phyloP scores from a whole-genome alignment of 768 basidiomycete genomes.

The Russula compacta region DNA sequence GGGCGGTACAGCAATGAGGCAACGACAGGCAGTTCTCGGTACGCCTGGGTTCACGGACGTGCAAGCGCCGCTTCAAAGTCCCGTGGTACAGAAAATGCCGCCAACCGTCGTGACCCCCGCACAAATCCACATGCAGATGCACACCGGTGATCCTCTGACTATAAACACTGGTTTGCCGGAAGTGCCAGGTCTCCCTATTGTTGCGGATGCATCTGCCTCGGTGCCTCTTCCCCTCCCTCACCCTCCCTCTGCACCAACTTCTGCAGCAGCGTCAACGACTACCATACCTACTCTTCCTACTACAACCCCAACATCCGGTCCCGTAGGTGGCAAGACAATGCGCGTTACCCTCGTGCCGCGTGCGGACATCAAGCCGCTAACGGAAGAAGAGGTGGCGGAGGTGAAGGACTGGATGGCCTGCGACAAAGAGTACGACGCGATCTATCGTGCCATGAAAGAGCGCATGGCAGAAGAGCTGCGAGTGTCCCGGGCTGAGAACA shows the following conservation, averaged over 20 bases:
- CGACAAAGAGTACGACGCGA: conserved; percentile 50
- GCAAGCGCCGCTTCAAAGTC: conserved; percentile 16
- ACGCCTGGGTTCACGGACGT: conserved; percentile 21
- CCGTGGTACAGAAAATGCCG: conserved; percentile 5
- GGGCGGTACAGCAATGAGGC: conserved; percentile 17
- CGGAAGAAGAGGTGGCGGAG: conserved; percentile 39
- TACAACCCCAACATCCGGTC: conserved; percentile 32
- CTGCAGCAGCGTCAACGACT: conserved; percentile 20
- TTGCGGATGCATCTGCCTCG: conserved; percentile 14
- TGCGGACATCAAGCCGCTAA: conserved; percentile 40
- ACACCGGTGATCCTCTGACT: conserved; percentile 1
- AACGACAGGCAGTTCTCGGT: conserved; percentile 20
- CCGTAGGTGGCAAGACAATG: conserved; percentile 49
- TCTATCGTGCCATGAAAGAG: conserved; percentile 40
- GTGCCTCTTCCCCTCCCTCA: conserved; percentile 15
- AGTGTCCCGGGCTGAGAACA: conserved; percentile 34
- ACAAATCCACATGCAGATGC: conserved; percentile 14
- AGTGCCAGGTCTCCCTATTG: conserved; percentile 12
- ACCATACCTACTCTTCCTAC: conserved; percentile 34
- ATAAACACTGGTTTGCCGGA: conserved; percentile 13
- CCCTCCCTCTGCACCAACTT: conserved; percentile 19
- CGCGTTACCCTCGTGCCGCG: conserved; percentile 55
- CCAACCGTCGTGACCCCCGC: conserved; percentile 9
- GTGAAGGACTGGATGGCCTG: conserved; percentile 55
- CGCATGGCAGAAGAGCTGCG: conserved; percentile 44